A percentile compares a stretch with the other conserved stretches of the same genome.
phyloP scores from a whole-genome alignment of 306 rosid genomes.

The Quillaja saponaria region DNA sequence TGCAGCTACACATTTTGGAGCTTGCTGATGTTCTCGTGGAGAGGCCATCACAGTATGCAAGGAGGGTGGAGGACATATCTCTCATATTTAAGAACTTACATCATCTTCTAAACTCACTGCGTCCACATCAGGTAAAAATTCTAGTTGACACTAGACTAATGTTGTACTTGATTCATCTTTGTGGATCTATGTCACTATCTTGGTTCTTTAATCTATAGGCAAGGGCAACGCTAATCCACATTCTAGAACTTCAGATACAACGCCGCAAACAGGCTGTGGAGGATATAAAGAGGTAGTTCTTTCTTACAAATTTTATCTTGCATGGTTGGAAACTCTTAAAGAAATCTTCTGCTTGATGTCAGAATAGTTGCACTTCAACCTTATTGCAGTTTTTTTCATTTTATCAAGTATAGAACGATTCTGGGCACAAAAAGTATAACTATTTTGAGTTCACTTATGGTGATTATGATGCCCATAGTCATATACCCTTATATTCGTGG shows the following conservation, averaged over 20 bases:
- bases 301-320: not conserved
- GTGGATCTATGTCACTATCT: not conserved
- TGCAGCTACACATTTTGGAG: conserved; percentile 84
- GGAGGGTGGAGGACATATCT: conserved; percentile 95
- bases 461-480: too few species aligned
- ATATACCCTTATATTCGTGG: too few species aligned
- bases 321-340: not conserved
- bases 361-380: not conserved
- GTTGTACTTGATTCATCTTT: not conserved
- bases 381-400: not conserved
- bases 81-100: conserved; percentile 86
- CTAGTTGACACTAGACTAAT: not conserved
- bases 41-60: conserved; percentile 92
- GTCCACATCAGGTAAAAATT: conserved; percentile 79
- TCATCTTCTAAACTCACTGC: conserved; percentile 84
- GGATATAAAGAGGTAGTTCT: conserved; percentile 79
- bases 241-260: conserved; percentile 85
- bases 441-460: too few species aligned
- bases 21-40: conserved; percentile 92
- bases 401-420: not conserved
- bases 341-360: not conserved
- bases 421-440: not conserved
- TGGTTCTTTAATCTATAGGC: conserved; percentile 51
- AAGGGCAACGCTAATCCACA: conserved; percentile 81
- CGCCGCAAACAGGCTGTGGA: conserved; percentile 89